phyloP scores from a whole-genome alignment of 441 rosid genomes.

The Populus hybrid region DNA sequence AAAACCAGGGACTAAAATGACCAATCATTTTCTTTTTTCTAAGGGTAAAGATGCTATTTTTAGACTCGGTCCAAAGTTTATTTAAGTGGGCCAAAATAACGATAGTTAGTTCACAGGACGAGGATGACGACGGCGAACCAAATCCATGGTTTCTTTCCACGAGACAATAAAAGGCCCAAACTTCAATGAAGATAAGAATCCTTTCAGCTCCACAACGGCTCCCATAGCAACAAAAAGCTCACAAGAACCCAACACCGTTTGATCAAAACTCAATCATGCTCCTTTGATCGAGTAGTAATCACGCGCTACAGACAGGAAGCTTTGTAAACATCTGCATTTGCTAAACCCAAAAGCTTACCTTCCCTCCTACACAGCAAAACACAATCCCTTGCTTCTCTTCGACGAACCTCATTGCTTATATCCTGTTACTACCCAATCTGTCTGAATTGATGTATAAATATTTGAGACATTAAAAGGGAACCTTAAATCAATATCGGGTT shows the following conservation, averaged over 20 bases:
- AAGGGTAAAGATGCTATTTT: too few relatives aligned
- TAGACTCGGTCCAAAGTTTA: too few relatives aligned
- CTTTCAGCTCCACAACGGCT: not conserved
- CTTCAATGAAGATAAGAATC: not conserved
- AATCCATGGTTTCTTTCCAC: not conserved
- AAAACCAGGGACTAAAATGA: too few relatives aligned
- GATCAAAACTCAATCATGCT: not conserved
- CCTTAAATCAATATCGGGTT: not conserved
- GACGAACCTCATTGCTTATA: not conserved
- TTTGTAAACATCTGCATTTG: not conserved
- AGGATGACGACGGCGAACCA: not conserved
- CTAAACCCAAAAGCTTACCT: not conserved
- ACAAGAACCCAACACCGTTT: not conserved
- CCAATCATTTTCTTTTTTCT: too few relatives aligned
- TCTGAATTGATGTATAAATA: not conserved
- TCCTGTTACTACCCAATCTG: not conserved
- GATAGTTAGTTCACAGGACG: not conserved
- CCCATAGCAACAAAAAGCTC: not conserved
- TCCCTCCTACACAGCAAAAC: conserved; percentile 4
- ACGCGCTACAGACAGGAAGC: not conserved
- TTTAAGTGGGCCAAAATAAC: not conserved
- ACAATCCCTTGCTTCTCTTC: conserved; percentile 16
- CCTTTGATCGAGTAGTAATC: not conserved
- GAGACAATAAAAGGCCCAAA: not conserved
- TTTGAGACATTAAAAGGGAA: not conserved